Base-by-base conservation (phyloP, 108 stramenopile species). In the Pelagomonas calceolata region DNA sequence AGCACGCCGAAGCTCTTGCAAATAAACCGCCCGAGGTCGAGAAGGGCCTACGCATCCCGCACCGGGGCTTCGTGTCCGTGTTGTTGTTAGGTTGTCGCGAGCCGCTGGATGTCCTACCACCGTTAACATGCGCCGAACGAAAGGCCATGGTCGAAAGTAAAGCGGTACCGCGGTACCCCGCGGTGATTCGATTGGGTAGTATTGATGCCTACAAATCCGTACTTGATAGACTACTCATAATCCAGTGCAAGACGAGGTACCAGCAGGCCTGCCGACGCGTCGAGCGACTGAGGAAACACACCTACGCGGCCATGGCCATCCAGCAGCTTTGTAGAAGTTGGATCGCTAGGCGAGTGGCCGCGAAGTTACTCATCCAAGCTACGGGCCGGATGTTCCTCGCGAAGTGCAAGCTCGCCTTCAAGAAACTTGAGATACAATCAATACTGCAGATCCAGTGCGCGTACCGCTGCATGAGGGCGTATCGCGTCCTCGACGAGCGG, bases 401-500 rank as follows among this genome's bases (percentile, higher is more conserved):
- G 7, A 60, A 60, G 51, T 26, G 18, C 51, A 26, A 4, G 21
- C 51, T 60, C 51, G 9, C 9, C 39, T 10, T 10, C 39, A 43
- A 43, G 39, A 5, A 12, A 5, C 39, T 5, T 12, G 51, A 60
- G 51, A 26, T 26, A 1, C 21, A 60, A 26, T 1, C 26, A 26
- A 26, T 26, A 3, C 3, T 9, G 51, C 3, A 1, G 44, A 64
- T 71, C 64, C 70, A 71, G 70, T 33, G 70, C 29, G 37, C 29
- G 14, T 70, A 63, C 63, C 46, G 70, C 51, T 32, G 26, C 16
- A 33, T n/a, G 32, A 35, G 36, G 12, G 64, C 46, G 34, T 35
- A 34, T n/a, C n/a, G 63, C 32, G 64, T 0, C 4, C 63, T 71
- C 26, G 70, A 71, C 35, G 70, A 64, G 36, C 18, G 45, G 35